phyloP scores from a whole-genome alignment of 108 stramenopile species.

The Nannochloropsis granulata region DNA sequence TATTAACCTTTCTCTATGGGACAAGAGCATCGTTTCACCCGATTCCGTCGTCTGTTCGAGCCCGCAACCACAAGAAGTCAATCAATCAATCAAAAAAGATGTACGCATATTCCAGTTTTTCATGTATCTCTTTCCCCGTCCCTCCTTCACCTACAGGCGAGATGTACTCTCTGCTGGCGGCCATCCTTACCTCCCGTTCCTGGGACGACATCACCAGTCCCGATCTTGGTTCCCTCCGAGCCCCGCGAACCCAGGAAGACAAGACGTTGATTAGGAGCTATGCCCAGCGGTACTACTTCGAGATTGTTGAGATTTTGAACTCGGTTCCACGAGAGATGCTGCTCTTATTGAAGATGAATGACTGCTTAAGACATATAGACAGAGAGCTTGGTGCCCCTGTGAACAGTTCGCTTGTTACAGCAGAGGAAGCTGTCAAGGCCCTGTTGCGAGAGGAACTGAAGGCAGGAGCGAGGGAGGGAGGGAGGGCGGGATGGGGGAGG shows the following conservation, averaged over 20 bases:
- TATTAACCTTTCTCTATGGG: too few relatives aligned
- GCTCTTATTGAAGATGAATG: slow-evolving; percentile 81
- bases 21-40: too few relatives aligned
- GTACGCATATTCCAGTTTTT: neutral
- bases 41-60: too few relatives aligned
- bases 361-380: slow-evolving; percentile 83
- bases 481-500: neutral
- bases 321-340: slow-evolving; percentile 71
- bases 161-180: slow-evolving; percentile 73
- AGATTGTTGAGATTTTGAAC: slow-evolving; percentile 63
- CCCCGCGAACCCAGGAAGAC: slow-evolving; percentile 39
- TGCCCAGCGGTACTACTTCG: slow-evolving; percentile 64
- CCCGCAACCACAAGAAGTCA: too few relatives aligned
- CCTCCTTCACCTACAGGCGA: slow-evolving; percentile 27
- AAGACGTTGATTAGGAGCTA: slow-evolving; percentile 68
- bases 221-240: slow-evolving; percentile 27
- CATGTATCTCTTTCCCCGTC: neutral
- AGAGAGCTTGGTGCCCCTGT: slow-evolving; percentile 47
- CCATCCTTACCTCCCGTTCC: slow-evolving; percentile 74
- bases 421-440: slow-evolving; percentile 5
- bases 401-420: slow-evolving; percentile 32
- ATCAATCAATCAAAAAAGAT: too few relatives aligned
- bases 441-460: slow-evolving; percentile 13
- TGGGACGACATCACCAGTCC: slow-evolving; percentile 74
- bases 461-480: neutral